Percentiles rank a stretch among this genome's conserved stretches.
phyloP scores from a whole-genome alignment of 768 basidiomycete species.

The Rhizopogon vesiculosus region DNA sequence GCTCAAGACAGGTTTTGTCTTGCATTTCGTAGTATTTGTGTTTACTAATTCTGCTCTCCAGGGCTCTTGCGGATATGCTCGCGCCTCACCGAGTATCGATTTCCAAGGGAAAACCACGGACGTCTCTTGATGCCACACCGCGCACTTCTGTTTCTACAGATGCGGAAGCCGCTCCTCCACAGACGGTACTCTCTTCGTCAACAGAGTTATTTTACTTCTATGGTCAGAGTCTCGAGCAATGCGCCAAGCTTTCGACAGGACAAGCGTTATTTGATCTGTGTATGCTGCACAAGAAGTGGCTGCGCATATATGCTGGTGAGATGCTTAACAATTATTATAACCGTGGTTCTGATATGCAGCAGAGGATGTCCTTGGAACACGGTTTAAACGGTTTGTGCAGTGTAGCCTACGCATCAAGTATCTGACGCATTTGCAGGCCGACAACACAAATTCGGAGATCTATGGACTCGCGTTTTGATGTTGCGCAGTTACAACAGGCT shows the following conservation, averaged over 20 bases:
- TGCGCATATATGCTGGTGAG: slow-evolving; percentile 85
- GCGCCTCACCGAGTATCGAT: slow-evolving; percentile 64
- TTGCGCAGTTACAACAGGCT: slow-evolving; percentile 70
- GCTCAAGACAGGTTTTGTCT: slow-evolving; percentile 89
- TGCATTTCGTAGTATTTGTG: not conserved
- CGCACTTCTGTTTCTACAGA: slow-evolving; percentile 34
- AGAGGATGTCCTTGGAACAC: slow-evolving; percentile 85
- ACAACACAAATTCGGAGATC: slow-evolving; percentile 55
- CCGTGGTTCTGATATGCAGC: not conserved
- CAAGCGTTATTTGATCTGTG: slow-evolving; percentile 80
- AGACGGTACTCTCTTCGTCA: slow-evolving; percentile 84
- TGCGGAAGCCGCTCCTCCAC: slow-evolving; percentile 42
- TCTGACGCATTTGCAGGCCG: slow-evolving; percentile 28
- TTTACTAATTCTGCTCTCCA: slow-evolving; percentile 22
- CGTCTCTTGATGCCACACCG: slow-evolving; percentile 58
- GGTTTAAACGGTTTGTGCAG: slow-evolving; percentile 61
- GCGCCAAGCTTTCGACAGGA: slow-evolving; percentile 84
- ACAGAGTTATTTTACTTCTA: slow-evolving; percentile 98
- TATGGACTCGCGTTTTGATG: slow-evolving; percentile 73
- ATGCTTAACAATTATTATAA: not conserved
- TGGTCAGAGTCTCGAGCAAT: slow-evolving; percentile 91
- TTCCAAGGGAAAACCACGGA: slow-evolving; percentile 40
- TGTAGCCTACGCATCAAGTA: not conserved
- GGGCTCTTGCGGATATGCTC: slow-evolving; percentile 88
- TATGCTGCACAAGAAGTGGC: slow-evolving; percentile 87